These are phyloP conservation scores for Fusarium nodosum DNA, from an alignment of 2,329 filamentous ascomycete species.

Conservation along the genomic window DNA sequence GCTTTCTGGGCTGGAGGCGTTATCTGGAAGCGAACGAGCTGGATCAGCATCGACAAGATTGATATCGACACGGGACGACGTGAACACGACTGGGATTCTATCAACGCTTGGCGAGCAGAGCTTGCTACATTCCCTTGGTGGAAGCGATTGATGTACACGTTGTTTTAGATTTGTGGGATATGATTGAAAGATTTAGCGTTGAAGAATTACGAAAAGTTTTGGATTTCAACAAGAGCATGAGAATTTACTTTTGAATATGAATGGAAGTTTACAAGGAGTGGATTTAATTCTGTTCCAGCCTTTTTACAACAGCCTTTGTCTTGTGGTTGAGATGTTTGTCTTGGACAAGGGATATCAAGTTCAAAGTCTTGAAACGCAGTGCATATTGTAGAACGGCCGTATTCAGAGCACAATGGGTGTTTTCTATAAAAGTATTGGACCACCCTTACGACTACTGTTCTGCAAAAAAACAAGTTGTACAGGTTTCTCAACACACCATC, in stretches of 20 bases:
- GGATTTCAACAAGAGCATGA: not conserved
- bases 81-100: conserved; percentile 73
- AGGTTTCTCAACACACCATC: no score
- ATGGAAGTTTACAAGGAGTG: not conserved
- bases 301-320: no score
- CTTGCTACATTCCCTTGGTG: conserved; percentile 65
- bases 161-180: conserved; percentile 23
- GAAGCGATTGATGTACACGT: conserved; percentile 51
- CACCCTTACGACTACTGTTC: no score
- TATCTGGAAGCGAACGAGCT: conserved; percentile 74
- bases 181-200: conserved; percentile 11
- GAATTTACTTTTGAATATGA: not conserved
- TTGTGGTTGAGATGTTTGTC: no score
- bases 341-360: no score
- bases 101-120: conserved; percentile 65
- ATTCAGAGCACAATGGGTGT: no score
- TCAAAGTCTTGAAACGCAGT: no score
- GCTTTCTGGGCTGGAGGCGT: conserved; percentile 69
- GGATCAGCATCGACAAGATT: conserved; percentile 70
- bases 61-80: conserved; percentile 76
- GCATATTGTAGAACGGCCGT: no score
- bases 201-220: conserved; percentile 1
- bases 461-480: no score
- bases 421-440: no score
- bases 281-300: not conserved